A percentile compares a stretch with the other conserved stretches of the same genome.
These are phyloP conservation scores for Jasminum sambac DNA, from an alignment of 257 asterid species.

Conservation along the genomic window DNA sequence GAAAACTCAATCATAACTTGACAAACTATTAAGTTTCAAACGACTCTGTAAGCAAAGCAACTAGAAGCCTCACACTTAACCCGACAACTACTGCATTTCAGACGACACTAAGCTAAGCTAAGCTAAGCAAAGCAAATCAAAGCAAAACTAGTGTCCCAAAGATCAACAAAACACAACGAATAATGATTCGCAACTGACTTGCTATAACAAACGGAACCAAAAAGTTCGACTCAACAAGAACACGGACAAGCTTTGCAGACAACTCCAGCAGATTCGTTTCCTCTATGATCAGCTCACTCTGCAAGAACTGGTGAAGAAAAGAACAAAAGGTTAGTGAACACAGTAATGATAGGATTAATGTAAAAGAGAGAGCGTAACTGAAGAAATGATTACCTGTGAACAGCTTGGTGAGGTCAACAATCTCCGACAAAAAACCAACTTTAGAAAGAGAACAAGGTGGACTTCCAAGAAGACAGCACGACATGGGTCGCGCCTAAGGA, in stretches of 20 bases:
- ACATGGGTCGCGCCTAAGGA: conserved; percentile 21
- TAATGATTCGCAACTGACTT: conserved; percentile 14
- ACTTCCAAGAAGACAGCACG: conserved; percentile 29
- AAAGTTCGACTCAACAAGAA: conserved; percentile 22
- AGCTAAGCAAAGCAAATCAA: no score
- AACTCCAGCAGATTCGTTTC: conserved; percentile 25
- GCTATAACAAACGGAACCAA: conserved; percentile 16
- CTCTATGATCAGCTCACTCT: conserved; percentile 26
- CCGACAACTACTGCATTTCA: conserved; percentile 8
- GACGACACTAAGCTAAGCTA: no score
- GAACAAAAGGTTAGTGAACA: neutral
- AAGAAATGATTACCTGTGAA: conserved; percentile 28
- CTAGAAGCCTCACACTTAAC: neutral
- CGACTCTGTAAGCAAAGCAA: neutral
- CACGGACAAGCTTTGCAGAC: conserved; percentile 15
- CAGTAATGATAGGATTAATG: neutral
- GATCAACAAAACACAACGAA: conserved; percentile 8
- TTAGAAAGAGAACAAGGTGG: conserved; percentile 17
- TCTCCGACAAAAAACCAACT: conserved; percentile 40
- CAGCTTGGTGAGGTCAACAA: conserved; percentile 51
- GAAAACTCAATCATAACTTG: neutral
- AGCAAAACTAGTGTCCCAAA: conserved; percentile 8
- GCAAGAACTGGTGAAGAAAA: conserved; percentile 32
- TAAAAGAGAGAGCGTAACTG: neutral
- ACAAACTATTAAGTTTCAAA: neutral